Conservation (phyloP, 192 early-diverging fungal genomes). For the Lobulomyces angularis region DNA sequence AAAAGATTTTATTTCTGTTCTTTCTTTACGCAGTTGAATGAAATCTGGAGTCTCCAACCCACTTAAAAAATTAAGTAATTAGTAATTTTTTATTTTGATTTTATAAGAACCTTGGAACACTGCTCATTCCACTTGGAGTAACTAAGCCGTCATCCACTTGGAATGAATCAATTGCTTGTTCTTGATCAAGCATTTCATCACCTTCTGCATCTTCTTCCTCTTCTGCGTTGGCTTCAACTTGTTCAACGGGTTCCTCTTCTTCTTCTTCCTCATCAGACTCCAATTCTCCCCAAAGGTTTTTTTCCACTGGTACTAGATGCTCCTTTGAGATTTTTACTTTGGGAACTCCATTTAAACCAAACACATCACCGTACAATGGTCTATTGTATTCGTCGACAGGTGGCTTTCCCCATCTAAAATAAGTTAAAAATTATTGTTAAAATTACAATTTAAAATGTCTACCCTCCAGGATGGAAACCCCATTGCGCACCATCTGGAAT, state of each 20-base stretch:
- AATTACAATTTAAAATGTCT: background rate
- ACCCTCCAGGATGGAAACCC: conserved; percentile 96
- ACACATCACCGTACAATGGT: conserved; percentile 94
- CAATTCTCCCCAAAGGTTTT: conserved; percentile 81
- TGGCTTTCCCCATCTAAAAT: conserved; percentile 36
- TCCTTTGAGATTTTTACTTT: conserved; percentile 10
- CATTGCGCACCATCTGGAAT: conserved; percentile 96
- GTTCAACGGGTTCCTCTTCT: conserved; percentile 58
- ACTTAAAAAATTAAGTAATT: no score
- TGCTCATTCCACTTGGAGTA: conserved; percentile 70
- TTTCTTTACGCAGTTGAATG: conserved; percentile 79
- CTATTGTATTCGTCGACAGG: conserved; percentile 61
- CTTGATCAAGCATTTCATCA: conserved; percentile 16
- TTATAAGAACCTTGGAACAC: no score
- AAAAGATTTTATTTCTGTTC: conserved; percentile 42
- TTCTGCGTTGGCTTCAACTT: conserved; percentile 46
- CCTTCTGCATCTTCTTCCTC: conserved; percentile 39
- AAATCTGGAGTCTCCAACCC: conserved; percentile 73
- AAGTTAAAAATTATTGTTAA: background rate
- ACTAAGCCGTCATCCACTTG: conserved; percentile 51
- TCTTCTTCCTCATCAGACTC: conserved; percentile 67
- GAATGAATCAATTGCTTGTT: conserved; percentile 17
- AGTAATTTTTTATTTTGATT: no score
- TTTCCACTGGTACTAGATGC: conserved; percentile 56
- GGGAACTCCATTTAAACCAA: conserved; percentile 47